These are phyloP conservation scores for Sporothrix globosa DNA, from an alignment of 2,329 filamentous ascomycete species.

Conservation along the genomic window DNA sequence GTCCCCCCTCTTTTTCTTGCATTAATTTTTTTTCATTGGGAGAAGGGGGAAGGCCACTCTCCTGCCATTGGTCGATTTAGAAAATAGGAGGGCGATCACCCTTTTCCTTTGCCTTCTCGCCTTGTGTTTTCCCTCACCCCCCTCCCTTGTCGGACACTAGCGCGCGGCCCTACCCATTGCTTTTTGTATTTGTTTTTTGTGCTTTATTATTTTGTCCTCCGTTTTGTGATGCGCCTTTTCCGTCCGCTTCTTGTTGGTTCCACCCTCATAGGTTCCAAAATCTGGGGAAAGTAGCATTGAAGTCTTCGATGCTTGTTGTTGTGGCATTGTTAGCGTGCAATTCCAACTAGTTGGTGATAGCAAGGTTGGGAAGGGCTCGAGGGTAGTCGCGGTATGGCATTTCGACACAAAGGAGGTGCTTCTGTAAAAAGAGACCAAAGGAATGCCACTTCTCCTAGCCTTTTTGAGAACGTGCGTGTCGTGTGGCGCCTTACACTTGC, in stretches of 20 bases:
- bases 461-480: not conserved
- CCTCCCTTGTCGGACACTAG: not conserved
- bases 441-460: not conserved
- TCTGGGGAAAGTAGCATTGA: slow-evolving; percentile 33
- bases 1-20: not conserved
- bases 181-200: not conserved
- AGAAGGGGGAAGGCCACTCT: too few species aligned
- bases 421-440: not conserved
- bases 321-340: slow-evolving; percentile 1
- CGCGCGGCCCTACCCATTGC: not conserved
- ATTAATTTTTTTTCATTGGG: too few species aligned
- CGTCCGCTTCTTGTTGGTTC: not conserved
- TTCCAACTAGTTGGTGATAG: not conserved
- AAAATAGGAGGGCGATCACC: slow-evolving; percentile 10
- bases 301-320: not conserved
- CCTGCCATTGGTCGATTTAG: not conserved
- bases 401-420: not conserved
- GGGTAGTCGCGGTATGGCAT: not conserved
- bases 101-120: slow-evolving; percentile 17
- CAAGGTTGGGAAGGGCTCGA: not conserved
- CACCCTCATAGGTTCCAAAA: slow-evolving; percentile 13
- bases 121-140: too few species aligned
- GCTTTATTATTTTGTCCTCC: not conserved
- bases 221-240: slow-evolving; percentile 2
- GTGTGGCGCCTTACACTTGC: not conserved